A percentile compares a stretch with the other conserved stretches of the same genome.
These are phyloP conservation scores for Nymphaea thermarum DNA, from an alignment of 164 flowering plant species.

Conservation along the genomic window DNA sequence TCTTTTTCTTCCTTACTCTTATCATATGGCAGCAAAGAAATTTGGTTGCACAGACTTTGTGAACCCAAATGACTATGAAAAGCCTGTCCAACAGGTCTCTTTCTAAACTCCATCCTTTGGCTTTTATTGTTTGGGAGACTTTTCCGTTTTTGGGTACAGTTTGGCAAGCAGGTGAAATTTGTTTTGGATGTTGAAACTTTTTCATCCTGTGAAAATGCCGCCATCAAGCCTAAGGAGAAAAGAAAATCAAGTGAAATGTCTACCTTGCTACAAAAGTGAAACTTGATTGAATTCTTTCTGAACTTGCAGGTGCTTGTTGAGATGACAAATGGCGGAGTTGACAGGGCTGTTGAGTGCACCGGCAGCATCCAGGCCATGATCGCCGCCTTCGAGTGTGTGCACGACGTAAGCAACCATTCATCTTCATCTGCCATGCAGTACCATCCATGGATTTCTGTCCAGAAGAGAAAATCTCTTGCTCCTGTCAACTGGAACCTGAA, in stretches of 20 bases:
- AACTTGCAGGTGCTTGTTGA: conserved; percentile 20
- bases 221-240: no score
- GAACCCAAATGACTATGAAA: conserved; percentile 42
- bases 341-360: conserved; percentile 45
- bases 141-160: no score
- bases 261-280: background rate
- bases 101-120: background rate
- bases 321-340: conserved; percentile 28
- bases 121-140: background rate
- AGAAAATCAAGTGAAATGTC: no score
- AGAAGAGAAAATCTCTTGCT: background rate
- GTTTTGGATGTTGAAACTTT: no score
- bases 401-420: conserved; percentile 18
- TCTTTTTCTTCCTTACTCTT: background rate
- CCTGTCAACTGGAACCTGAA: background rate
- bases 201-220: no score
- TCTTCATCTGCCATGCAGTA: background rate
- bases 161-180: no score
- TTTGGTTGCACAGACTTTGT: conserved; percentile 53
- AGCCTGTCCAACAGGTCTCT: conserved; percentile 45
- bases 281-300: background rate
- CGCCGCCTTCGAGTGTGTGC: conserved; percentile 36
- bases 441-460: background rate
- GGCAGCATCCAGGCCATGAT: conserved; percentile 29
- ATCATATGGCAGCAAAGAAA: conserved; percentile 31